phyloP scores from a whole-genome alignment of 2,329 filamentous ascomycete genomes.

The Arthrobotrys sphaeroides region DNA sequence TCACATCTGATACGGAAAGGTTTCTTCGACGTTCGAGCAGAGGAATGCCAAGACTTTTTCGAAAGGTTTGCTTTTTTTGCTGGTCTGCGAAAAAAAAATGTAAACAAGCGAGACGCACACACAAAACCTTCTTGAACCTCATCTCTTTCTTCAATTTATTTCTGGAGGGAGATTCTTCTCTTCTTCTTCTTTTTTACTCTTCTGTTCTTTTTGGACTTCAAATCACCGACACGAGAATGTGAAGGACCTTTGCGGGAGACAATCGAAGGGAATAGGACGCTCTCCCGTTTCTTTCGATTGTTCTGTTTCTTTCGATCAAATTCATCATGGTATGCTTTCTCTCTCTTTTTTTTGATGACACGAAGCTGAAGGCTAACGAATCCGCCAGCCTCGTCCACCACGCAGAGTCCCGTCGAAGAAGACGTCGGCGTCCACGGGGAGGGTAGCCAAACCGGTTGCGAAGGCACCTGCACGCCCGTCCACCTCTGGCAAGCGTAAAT shows the following conservation, averaged over 20 bases:
- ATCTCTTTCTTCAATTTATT: slow-evolving; percentile 16
- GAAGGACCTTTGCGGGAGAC: slow-evolving; percentile 12
- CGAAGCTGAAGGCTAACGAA: neutral
- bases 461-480: slow-evolving; percentile 12
- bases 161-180: slow-evolving; percentile 2
- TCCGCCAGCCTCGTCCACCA: slow-evolving; percentile 45
- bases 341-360: neutral
- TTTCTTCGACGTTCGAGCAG: slow-evolving; percentile 16
- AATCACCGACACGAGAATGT: slow-evolving; percentile 31
- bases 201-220: too few relatives aligned
- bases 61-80: neutral
- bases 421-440: slow-evolving; percentile 32
- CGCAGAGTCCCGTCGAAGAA: slow-evolving; percentile 52
- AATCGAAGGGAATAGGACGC: slow-evolving; percentile 19
- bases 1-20: too few relatives aligned
- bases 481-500: slow-evolving; percentile 28
- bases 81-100: slow-evolving; percentile 39
- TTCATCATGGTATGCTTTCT: slow-evolving; percentile 38
- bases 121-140: slow-evolving; percentile 37
- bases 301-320: neutral
- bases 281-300: slow-evolving; percentile 46
- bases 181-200: neutral
- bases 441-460: slow-evolving; percentile 33
- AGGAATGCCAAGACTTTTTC: slow-evolving; percentile 28
- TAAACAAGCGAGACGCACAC: slow-evolving; percentile 38